Evolutionary conservation across 2,329 filamentous ascomycete genomes (phyloP), one percentile per base, ranked within the genome.

Genomic region (Geosmithia flava): DNA sequence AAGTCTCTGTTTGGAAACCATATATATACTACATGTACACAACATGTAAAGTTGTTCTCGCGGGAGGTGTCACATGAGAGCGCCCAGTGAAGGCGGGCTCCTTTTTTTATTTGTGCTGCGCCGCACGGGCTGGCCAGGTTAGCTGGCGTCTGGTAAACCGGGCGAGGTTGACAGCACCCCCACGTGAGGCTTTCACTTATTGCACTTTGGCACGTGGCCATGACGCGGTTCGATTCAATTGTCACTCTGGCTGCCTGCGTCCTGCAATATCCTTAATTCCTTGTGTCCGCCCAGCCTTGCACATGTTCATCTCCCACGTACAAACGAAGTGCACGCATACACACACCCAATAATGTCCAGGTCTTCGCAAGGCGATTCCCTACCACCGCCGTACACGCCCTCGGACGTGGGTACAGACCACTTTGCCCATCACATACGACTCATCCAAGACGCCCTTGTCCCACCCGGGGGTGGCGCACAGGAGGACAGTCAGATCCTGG

Each of bases 401-500:
- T 20, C 47, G 10, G 15, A 29, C 23, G 7, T 33, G 13, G 7
- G 17, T 5, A 7, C 17, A 4, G 20, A 37, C 20, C 17, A 42
- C 45, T 41, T 47, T 17, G 42, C 11, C 7, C 17, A 19, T 3
- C 20, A 44, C 13, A 16, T 45, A 16, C 27, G 27, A 7, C n/a
- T 5, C 23, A 5, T 43, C 19, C 20, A 7, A 19, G 20, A 20
- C 6, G 20, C 15, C 3, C 33, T 23, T 37, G 20, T 19, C 10
- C 16, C 40, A n/a, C 29, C 23, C 33, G 33, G 11, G 3, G 33
- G 6, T 13, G 33, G 33, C 33, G 11, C 33, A 37, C 15, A 48
- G 23, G 40, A 20, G 20, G 49, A 50, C 17, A 41, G 20, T 15
- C 49, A 45, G 19, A 51, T 44, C 16, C 37, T 51, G 8, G 42